Base-by-base conservation (phyloP, 495 filamentous ascomycete species). In the Astrothelium macrocarpum region DNA sequence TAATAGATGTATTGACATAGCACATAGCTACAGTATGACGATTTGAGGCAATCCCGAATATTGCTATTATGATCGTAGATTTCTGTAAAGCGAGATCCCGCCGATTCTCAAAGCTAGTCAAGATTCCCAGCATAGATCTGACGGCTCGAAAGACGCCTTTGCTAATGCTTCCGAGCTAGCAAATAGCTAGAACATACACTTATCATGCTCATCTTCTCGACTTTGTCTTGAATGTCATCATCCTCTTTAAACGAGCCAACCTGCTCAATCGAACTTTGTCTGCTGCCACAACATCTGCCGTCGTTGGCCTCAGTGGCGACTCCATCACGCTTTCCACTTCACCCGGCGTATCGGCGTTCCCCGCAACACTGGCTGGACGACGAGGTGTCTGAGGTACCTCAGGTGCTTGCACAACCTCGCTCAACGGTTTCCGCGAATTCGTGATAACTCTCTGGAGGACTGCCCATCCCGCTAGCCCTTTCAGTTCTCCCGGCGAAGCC, bases 381-480 rank as follows among this genome's bases (percentile, higher is more conserved):
- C 49, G 49, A 29, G 49, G 49, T 16, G 49, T 56, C 25, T 56
- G 49, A 56, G 49, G 49, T 9, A 3, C 25, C 20, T 29, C 23
- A 29, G 9, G 5, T 9, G 7, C 9, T 16, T 26, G 25, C 2
- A 20, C 5, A 29, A 29, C 3, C 5, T 56, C 49, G 20, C 49
- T 29, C 7, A 16, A 20, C 29, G 49, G 25, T 56, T 25, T 56
- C 20, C 23, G n/a, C 25, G 25, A 68, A 9, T 64, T 68, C 16
- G 49, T 28, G 10, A 71, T 61, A 9, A 69, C 65, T 16, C 62
- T 59, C 5, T 53, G 56, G 59, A 74, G 62, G 3, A 75, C 73
- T 62, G 75, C 60, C 67, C 68, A 72, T 1, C 61, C 73, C 7
- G 72, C 69, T 60, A 71, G 64, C 10, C 70, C 70, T 28, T 53